phyloP scores from a whole-genome alignment of 208 protist species.

The Trypanosoma lewisi region DNA sequence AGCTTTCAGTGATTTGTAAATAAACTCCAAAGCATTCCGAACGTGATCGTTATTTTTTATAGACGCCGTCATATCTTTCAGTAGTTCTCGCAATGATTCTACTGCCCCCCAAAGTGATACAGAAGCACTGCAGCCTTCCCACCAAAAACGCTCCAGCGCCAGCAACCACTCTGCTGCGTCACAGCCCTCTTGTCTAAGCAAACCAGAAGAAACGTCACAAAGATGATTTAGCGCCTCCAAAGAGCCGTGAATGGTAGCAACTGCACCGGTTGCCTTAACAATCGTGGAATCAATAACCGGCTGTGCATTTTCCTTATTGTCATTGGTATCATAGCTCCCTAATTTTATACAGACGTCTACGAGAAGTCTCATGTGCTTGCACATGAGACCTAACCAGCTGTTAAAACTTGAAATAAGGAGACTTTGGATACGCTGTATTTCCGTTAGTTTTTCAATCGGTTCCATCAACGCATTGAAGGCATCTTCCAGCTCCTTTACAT shows the following conservation, averaged over 20 bases:
- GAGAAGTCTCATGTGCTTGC: constrained; percentile 50
- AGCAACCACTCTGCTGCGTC: constrained; percentile 36
- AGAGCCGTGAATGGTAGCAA: constrained; percentile 26
- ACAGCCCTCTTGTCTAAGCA: constrained; percentile 5
- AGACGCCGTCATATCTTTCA: constrained; percentile 36
- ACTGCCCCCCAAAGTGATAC: constrained; percentile 24
- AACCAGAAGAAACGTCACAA: constrained; percentile 1
- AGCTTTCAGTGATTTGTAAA: constrained; percentile 22
- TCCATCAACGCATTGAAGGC: constrained; percentile 3
- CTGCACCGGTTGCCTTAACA: neutral
- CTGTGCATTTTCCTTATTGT: neutral
- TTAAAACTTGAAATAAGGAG: constrained; percentile 36
- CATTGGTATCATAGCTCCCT: neutral
- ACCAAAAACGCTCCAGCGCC: constrained; percentile 61
- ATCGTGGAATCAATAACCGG: constrained; percentile 5
- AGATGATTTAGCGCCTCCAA: constrained; percentile 38
- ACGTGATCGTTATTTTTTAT: constrained; percentile 35
- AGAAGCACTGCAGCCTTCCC: constrained; percentile 45
- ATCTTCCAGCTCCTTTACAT: constrained; percentile 38
- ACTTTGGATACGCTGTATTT: constrained; percentile 26
- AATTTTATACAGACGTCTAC: constrained; percentile 51
- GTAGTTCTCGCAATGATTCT: constrained; percentile 16
- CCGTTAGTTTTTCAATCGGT: constrained; percentile 1
- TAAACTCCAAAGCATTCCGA: constrained; percentile 41
- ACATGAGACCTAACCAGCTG: constrained; percentile 55